Conservation (phyloP, 2,329 filamentous ascomycete genomes). For the Alternaria atra region DNA sequence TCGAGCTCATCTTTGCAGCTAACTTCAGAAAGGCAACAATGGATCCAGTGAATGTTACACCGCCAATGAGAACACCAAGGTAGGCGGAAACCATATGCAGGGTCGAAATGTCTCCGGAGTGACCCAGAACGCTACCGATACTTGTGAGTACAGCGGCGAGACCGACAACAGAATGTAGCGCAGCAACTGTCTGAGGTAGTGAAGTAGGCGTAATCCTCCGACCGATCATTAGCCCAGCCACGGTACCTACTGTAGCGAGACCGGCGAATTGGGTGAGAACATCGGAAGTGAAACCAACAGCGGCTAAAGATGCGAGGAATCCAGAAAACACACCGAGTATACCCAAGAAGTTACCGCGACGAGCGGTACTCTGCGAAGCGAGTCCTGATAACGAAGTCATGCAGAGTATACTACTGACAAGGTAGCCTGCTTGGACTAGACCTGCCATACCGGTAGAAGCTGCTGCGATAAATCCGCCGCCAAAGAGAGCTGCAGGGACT, state of each 20-base stretch:
- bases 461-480: slow-evolving; percentile 81
- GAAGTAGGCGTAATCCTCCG: slow-evolving; percentile 88
- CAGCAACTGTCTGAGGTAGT: slow-evolving; percentile 87
- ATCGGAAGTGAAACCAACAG: slow-evolving; percentile 81
- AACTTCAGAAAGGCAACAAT: slow-evolving; percentile 91
- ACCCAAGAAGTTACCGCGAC: slow-evolving; percentile 85
- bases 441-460: slow-evolving; percentile 83
- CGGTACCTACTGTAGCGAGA: slow-evolving; percentile 75
- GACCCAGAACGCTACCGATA: slow-evolving; percentile 83
- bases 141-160: slow-evolving; percentile 88
- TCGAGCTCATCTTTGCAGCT: slow-evolving; percentile 81
- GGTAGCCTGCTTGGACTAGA: slow-evolving; percentile 85
- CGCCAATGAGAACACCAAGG: slow-evolving; percentile 82
- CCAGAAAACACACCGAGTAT: slow-evolving; percentile 86
- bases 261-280: slow-evolving; percentile 81
- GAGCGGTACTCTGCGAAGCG: slow-evolving; percentile 81
- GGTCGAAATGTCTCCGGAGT: slow-evolving; percentile 76
- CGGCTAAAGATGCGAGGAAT: slow-evolving; percentile 81
- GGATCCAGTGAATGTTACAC: slow-evolving; percentile 89
- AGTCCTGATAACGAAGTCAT: slow-evolving; percentile 82
- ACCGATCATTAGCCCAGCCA: slow-evolving; percentile 78
- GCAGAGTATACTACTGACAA: slow-evolving; percentile 84
- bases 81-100: slow-evolving; percentile 88
- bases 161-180: slow-evolving; percentile 88
- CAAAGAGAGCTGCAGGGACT: slow-evolving; percentile 78